Evolutionary conservation across 345 rosid genomes (phyloP).

Genomic region (Eucalyptus sp.): DNA sequence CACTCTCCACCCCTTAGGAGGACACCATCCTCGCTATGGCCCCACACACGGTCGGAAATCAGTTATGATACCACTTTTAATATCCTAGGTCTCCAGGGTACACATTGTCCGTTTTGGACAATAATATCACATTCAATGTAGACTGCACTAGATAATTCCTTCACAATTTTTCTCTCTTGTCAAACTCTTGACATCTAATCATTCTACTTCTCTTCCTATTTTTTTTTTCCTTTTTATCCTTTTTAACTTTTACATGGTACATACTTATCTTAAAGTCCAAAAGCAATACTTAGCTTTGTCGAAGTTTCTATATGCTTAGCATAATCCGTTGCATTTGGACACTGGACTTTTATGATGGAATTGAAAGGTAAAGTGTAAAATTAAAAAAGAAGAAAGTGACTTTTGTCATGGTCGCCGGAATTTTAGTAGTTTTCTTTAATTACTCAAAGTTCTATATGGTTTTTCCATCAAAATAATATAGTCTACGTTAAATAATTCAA

Average conservation of each 20-base stretch:
- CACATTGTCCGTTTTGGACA: no score
- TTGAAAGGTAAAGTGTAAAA: neutral
- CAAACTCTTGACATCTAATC: neutral
- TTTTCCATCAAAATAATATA: neutral
- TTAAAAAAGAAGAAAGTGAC: neutral
- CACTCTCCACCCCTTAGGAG: no score
- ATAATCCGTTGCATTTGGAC: neutral
- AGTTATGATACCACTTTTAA: no score
- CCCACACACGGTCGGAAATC: no score
- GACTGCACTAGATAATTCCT: neutral
- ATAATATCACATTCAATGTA: neutral
- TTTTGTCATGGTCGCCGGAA: neutral
- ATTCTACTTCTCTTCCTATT: neutral
- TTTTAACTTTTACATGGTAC: no score
- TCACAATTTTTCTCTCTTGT: neutral
- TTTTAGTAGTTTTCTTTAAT: neutral
- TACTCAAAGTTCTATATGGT: neutral
- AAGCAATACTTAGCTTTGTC: neutral
- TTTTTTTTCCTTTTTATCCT: no score
- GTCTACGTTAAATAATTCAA: neutral
- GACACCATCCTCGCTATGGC: no score
- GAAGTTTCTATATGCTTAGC: neutral
- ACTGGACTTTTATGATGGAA: neutral
- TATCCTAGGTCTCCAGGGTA: no score
- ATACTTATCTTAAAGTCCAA: neutral